Evolutionary conservation across 129 eudicot species (phyloP), one percentile per base, ranked within the genome.

Genomic region (Flaveria trinervia): DNA sequence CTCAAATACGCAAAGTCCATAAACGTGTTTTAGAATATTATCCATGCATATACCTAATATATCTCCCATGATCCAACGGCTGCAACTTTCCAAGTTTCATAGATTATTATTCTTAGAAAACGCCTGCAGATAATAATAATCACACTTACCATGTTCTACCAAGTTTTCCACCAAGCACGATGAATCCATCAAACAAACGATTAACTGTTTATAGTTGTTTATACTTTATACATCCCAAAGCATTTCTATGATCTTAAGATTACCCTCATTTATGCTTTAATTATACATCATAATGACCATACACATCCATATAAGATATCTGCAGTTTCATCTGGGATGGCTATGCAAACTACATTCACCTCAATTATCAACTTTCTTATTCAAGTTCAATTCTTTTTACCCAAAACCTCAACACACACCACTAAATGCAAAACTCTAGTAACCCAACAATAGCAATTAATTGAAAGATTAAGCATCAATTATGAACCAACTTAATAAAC

Each of bases 191-290:
- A 73, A 56, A 14, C 71, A 66, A 33, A 2, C 18, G 0, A 16
- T 39, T 15, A 67, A 44, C 70, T 48, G 43, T 33, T 16, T 43
- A 13, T 11, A 61, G 25, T 61, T 61, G 68, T 61, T 61, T 30
- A 25, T 68, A 77, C 68, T 61, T 61, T 30, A 25, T 68, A 77
- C 68, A 54, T 23, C 14, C 28, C 45, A 41, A 26, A 78, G 13
- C 60, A 11, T 59, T 7, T 44, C 4, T 56, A 57, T 25, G 13
- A 55, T 71, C 26, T 56, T 23, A 28, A 69, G 62, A 69, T 45
- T 48, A 78, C 70, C 70, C 49, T 57, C 45, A 55, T 45, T 28
- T 7, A 13, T 44, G 75, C 28, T 44, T 45, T 17, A 25, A 15
- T 68, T 20, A 57, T 62, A 28, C 1, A 56, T 68, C 81, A 51